phyloP scores from a whole-genome alignment of 495 filamentous ascomycete genomes.

The Neurospora discreta region DNA sequence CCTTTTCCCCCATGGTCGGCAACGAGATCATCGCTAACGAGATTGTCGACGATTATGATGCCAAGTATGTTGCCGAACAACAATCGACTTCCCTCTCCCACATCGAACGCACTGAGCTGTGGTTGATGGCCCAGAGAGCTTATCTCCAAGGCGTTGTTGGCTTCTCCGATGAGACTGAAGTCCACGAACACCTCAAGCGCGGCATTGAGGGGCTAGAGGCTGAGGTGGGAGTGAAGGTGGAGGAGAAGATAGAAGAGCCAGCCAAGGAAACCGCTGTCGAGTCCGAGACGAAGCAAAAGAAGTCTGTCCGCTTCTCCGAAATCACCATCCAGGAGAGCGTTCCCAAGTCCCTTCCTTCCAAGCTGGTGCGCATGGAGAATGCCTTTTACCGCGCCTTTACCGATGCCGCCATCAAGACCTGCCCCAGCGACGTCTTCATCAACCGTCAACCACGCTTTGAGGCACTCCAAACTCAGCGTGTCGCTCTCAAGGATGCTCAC shows the following conservation, averaged over 20 bases:
- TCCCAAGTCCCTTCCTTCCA: slow-evolving; percentile 34
- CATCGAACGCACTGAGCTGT: slow-evolving; percentile 68
- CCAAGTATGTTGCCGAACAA: slow-evolving; percentile 56
- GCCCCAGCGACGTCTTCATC: slow-evolving; percentile 62
- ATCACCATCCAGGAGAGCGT: slow-evolving; percentile 37
- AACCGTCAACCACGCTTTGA: slow-evolving; percentile 80
- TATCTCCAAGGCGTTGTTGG: slow-evolving; percentile 68
- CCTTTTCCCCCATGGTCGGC: slow-evolving; percentile 26
- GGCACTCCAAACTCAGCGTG: slow-evolving; percentile 71
- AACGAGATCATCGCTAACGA: slow-evolving; percentile 40
- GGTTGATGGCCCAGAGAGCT: slow-evolving; percentile 67
- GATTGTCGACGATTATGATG: slow-evolving; percentile 55
- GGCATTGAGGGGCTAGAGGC: slow-evolving; percentile 4
- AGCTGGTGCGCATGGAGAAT: slow-evolving; percentile 49
- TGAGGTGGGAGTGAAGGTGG: slow-evolving; percentile 5
- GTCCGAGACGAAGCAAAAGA: slow-evolving; percentile 43
- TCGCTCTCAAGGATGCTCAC: slow-evolving; percentile 51
- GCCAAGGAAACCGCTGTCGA: slow-evolving; percentile 20
- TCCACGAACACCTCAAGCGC: slow-evolving; percentile 4
- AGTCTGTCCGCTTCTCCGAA: slow-evolving; percentile 66
- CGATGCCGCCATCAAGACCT: slow-evolving; percentile 47
- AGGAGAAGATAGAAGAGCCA: slow-evolving; percentile 15
- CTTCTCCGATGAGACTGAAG: slow-evolving; percentile 20
- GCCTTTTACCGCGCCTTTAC: slow-evolving; percentile 91
- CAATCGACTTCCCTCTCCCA: slow-evolving; percentile 51